These are phyloP conservation scores for Dispira parvispora DNA, from an alignment of 192 early-diverging fungal species.

Conservation along the genomic window DNA sequence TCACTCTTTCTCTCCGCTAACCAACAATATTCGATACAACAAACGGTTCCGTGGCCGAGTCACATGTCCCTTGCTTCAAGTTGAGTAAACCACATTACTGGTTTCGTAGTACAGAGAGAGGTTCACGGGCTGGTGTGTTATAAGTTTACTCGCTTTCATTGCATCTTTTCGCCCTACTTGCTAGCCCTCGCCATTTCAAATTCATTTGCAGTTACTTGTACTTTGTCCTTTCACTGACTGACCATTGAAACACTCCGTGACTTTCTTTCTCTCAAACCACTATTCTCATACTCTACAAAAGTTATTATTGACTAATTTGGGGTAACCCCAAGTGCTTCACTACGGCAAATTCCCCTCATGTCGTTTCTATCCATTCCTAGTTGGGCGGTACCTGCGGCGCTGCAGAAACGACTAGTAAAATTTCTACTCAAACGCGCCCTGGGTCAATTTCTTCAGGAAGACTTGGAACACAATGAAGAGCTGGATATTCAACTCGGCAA, in stretches of 20 bases:
- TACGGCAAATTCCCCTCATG: not conserved
- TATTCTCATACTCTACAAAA: not conserved
- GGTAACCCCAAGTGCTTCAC: not conserved
- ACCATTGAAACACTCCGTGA: not conserved
- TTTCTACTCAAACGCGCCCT: slow-evolving; percentile 65
- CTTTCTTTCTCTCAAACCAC: not conserved
- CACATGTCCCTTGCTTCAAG: not conserved
- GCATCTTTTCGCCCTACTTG: not conserved
- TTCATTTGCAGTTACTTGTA: not conserved
- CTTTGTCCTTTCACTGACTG: not conserved
- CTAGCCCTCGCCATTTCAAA: not conserved
- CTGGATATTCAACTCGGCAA: slow-evolving; percentile 71
- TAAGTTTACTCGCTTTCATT: not conserved
- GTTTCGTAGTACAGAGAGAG: not conserved
- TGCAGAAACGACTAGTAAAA: slow-evolving; percentile 74
- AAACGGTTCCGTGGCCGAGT: too few species aligned
- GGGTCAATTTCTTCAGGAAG: slow-evolving; percentile 63
- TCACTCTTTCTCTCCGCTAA: too few species aligned
- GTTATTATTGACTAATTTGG: not conserved
- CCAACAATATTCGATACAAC: too few species aligned
- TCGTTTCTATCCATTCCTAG: slow-evolving; percentile 29
- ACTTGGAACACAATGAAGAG: slow-evolving; percentile 55
- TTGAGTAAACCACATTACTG: not conserved
- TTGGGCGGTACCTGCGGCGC: slow-evolving; percentile 40
- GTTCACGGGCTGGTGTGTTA: not conserved